Conservation (phyloP, 1,139 yeast species). For the Magnusiomyces sp. region DNA sequence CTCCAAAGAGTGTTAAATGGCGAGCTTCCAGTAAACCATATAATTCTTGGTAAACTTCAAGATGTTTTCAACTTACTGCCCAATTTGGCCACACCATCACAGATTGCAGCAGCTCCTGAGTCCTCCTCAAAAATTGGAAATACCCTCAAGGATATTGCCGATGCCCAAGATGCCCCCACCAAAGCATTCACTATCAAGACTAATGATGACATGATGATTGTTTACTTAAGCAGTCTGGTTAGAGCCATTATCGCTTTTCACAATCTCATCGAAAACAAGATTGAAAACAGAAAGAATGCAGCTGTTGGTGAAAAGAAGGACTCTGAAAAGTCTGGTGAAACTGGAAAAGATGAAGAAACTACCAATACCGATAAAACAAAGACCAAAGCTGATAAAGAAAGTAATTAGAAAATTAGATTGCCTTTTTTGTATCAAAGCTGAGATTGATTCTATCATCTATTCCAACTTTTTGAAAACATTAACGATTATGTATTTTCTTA, state of each 20-base stretch:
- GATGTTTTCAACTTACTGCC: slow-evolving; percentile 92
- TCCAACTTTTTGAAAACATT: too few species aligned
- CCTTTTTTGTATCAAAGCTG: too few species aligned
- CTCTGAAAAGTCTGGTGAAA: slow-evolving; percentile 1
- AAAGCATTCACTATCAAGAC: slow-evolving; percentile 86
- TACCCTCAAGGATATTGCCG: slow-evolving; percentile 19
- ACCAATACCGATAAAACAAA: too few species aligned
- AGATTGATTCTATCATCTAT: too few species aligned
- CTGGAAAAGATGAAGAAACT: slow-evolving; percentile 4
- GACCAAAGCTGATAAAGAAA: too few species aligned
- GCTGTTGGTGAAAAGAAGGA: slow-evolving; percentile 14
- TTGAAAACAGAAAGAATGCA: slow-evolving; percentile 45
- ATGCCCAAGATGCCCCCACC: slow-evolving; percentile 39
- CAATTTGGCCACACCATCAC: slow-evolving; percentile 46
- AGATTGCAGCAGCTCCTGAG: background rate
- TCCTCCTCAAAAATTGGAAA: slow-evolving; percentile 19
- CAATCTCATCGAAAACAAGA: slow-evolving; percentile 91
- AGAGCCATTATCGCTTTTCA: slow-evolving; percentile 95
- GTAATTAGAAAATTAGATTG: too few species aligned
- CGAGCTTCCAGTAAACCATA: slow-evolving; percentile 79
- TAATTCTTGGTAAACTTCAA: slow-evolving; percentile 84
- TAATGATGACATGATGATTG: slow-evolving; percentile 91
- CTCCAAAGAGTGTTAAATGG: slow-evolving; percentile 65
- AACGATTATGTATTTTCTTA: too few species aligned
- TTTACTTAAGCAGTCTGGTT: slow-evolving; percentile 81